Conservation (phyloP, 805 yeast species). For the Ogataea nonfermentans region DNA sequence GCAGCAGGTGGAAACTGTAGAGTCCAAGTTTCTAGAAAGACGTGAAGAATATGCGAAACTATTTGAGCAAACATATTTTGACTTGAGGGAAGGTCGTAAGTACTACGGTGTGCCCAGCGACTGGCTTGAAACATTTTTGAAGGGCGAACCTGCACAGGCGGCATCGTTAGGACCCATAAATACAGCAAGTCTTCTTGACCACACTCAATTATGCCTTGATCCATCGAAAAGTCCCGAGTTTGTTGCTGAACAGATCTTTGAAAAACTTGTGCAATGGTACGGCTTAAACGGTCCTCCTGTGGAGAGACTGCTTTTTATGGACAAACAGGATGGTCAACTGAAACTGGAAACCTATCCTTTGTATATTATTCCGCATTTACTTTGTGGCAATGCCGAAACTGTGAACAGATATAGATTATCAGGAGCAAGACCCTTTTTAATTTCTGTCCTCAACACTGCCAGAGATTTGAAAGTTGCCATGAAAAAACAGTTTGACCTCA, state of each 20-base stretch:
- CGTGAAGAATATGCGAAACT: conserved; percentile 17
- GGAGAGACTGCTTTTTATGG: conserved; percentile 34
- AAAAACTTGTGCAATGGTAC: conserved; percentile 50
- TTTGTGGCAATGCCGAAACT: conserved; percentile 23
- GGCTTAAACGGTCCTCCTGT: conserved; percentile 44
- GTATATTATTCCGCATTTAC: conserved; percentile 28
- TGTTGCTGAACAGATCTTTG: conserved; percentile 46
- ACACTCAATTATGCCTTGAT: conserved; percentile 39
- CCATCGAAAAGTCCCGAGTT: conserved; percentile 29
- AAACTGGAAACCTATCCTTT: conserved; percentile 28
- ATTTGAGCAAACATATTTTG: conserved; percentile 13
- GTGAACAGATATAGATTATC: conserved; percentile 32
- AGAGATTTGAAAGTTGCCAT: conserved; percentile 27
- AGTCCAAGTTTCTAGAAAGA: conserved; percentile 17
- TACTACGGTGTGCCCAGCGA: conserved; percentile 48
- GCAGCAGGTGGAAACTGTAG: conserved; percentile 5
- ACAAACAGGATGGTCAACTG: conserved; percentile 24
- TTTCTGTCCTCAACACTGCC: conserved; percentile 35
- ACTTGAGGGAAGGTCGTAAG: conserved; percentile 43
- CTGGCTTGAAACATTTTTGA: conserved; percentile 44
- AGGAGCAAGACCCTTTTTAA: conserved; percentile 36
- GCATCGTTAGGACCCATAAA: conserved; percentile 46
- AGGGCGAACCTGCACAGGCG: conserved; percentile 30
- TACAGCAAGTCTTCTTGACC: conserved; percentile 43
- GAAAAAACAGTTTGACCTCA: conserved; percentile 22